phyloP scores from a whole-genome alignment of 2,329 filamentous ascomycete genomes.

The Apiospora aurea region DNA sequence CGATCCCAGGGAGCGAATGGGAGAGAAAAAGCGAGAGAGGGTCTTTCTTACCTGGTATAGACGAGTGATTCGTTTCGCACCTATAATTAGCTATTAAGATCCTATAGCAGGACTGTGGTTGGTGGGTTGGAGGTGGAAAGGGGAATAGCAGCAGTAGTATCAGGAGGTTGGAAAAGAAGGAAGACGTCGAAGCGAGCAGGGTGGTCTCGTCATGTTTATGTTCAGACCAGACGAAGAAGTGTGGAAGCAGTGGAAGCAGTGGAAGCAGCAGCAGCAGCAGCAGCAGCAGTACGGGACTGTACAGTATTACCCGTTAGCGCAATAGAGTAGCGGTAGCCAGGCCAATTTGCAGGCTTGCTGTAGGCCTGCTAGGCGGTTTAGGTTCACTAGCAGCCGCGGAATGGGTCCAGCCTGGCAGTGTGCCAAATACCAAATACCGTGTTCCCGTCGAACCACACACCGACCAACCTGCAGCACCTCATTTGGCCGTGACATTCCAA shows the following conservation, averaged over 20 bases:
- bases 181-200: background rate
- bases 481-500: constrained; percentile 9
- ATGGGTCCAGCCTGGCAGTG: constrained; percentile 1
- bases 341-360: constrained; percentile 9
- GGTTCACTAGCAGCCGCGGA: constrained; percentile 1
- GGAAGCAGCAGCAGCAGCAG: background rate
- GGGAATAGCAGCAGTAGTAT: background rate
- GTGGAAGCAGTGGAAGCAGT: background rate
- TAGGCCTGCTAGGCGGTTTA: constrained; percentile 1
- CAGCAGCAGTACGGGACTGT: background rate
- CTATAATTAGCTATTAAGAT: constrained; percentile 20
- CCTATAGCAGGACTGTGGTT: constrained; percentile 8
- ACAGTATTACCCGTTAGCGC: too few relatives aligned
- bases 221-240: background rate
- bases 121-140: background rate
- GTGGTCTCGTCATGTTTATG: constrained; percentile 18
- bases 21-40: background rate
- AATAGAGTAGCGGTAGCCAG: background rate
- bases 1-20: background rate
- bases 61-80: background rate
- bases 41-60: constrained; percentile 1
- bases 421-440: background rate
- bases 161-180: background rate
- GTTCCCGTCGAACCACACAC: background rate
- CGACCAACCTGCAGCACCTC: background rate